Conservation (phyloP, 148 eudicot genomes). For the Oxyria digyna region DNA sequence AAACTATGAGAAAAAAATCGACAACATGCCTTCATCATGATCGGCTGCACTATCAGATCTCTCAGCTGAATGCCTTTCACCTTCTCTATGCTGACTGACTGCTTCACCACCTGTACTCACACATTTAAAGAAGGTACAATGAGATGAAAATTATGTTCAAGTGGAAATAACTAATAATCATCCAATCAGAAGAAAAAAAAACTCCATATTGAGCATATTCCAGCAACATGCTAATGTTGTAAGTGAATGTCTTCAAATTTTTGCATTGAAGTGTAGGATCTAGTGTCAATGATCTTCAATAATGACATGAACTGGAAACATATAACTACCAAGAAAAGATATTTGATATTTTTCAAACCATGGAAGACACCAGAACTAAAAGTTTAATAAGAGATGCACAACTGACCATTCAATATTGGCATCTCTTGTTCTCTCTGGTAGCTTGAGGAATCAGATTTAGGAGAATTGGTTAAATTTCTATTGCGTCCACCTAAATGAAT, state of each 20-base stretch:
- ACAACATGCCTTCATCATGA: constrained; percentile 28
- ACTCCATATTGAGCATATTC: not conserved
- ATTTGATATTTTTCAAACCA: not conserved
- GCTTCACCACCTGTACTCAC: constrained; percentile 43
- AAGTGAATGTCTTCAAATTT: not conserved
- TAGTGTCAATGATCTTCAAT: not conserved
- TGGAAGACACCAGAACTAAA: not conserved
- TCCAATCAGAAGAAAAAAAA: not conserved
- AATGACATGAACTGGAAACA: not conserved
- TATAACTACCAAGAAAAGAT: not conserved
- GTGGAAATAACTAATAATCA: not conserved
- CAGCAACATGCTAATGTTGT: too few relatives aligned
- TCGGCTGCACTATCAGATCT: constrained; percentile 22
- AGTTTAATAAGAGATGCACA: not conserved
- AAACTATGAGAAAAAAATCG: not conserved
- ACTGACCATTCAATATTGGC: constrained; percentile 45
- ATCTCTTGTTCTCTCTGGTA: constrained; percentile 47
- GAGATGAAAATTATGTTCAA: not conserved
- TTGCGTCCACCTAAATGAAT: constrained; percentile 80
- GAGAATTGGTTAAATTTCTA: constrained; percentile 46
- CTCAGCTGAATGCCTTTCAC: constrained; percentile 15
- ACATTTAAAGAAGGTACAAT: not conserved
- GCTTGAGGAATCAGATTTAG: constrained; percentile 66
- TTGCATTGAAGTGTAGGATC: not conserved
- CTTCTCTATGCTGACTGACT: constrained; percentile 26